Evolutionary conservation across 768 basidiomycete species (phyloP).

Genomic region (Tephrocybe rancida): DNA sequence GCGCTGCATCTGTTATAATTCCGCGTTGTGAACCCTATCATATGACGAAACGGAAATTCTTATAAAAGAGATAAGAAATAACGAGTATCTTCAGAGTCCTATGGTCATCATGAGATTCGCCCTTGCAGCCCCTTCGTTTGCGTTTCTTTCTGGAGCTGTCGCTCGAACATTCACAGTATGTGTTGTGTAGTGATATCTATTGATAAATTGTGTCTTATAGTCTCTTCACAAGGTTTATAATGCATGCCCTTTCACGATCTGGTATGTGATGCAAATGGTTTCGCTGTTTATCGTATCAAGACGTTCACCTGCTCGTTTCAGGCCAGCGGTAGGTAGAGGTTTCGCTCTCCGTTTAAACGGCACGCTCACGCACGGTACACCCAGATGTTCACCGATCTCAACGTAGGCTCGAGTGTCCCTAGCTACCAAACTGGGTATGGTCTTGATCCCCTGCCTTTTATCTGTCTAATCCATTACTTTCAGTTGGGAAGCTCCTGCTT

Average conservation of each 20-base stretch:
- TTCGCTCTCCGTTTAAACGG: neutral
- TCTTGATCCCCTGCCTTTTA: neutral
- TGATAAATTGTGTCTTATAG: neutral
- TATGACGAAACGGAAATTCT: too few relatives aligned
- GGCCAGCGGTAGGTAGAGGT: constrained; percentile 37
- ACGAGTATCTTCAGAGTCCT: neutral
- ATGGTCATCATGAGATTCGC: constrained; percentile 33
- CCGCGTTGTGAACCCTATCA: neutral
- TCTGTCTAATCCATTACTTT: neutral
- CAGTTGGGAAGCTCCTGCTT: constrained; percentile 43
- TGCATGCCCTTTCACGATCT: constrained; percentile 68
- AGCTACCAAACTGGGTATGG: constrained; percentile 46
- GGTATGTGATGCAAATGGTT: constrained; percentile 37
- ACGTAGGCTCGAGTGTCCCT: constrained; percentile 50
- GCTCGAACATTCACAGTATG: constrained; percentile 59
- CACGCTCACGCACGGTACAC: neutral
- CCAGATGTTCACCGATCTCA: constrained; percentile 63
- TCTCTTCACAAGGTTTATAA: constrained; percentile 45
- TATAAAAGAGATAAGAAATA: neutral
- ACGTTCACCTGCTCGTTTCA: too few relatives aligned
- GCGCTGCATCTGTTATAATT: neutral
- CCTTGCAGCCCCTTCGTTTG: constrained; percentile 18
- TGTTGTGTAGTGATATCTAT: neutral
- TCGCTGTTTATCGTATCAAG: too few relatives aligned
- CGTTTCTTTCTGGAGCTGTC: constrained; percentile 29